Evolutionary conservation across 768 basidiomycete genomes (phyloP).

Genomic region (Lactarius indigo): DNA sequence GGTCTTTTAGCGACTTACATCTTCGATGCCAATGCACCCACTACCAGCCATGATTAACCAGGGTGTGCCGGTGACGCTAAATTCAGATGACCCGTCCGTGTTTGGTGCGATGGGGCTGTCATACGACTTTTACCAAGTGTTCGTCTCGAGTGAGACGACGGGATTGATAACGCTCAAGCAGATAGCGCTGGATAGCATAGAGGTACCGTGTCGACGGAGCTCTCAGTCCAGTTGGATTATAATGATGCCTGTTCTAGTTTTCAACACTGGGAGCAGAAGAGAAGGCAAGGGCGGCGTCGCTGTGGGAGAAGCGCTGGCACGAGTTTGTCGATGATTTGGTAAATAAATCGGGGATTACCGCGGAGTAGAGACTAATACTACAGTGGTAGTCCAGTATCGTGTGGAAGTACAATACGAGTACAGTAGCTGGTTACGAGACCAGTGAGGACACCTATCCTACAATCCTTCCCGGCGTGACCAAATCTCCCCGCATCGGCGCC

Average conservation of each 20-base stretch:
- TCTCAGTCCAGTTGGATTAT: background rate
- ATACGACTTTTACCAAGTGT: slow-evolving; percentile 76
- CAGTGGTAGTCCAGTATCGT: no score
- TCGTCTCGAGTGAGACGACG: slow-evolving; percentile 65
- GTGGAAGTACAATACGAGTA: no score
- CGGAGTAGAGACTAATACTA: background rate
- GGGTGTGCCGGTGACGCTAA: slow-evolving; percentile 66
- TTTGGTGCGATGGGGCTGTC: slow-evolving; percentile 78
- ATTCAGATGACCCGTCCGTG: slow-evolving; percentile 67
- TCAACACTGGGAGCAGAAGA: slow-evolving; percentile 5
- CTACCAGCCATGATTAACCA: slow-evolving; percentile 68
- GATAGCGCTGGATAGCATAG: slow-evolving; percentile 62
- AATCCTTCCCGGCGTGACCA: no score
- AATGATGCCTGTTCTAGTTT: slow-evolving; percentile 9
- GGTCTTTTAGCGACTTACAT: slow-evolving; percentile 57
- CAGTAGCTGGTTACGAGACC: no score
- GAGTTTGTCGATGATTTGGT: slow-evolving; percentile 10
- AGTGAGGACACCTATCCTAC: no score
- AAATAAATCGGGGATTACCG: slow-evolving; percentile 12
- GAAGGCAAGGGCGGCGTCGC: slow-evolving; percentile 9
- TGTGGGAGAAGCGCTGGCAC: slow-evolving; percentile 18
- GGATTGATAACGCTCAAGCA: slow-evolving; percentile 62
- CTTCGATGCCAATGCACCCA: slow-evolving; percentile 79
- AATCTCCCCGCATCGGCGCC: no score
- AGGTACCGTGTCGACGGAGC: slow-evolving; percentile 35